A percentile compares a stretch with the other conserved stretches of the same genome.
Conservation (phyloP, 495 filamentous ascomycete genomes). For the Talaromyces nanjingensis region DNA sequence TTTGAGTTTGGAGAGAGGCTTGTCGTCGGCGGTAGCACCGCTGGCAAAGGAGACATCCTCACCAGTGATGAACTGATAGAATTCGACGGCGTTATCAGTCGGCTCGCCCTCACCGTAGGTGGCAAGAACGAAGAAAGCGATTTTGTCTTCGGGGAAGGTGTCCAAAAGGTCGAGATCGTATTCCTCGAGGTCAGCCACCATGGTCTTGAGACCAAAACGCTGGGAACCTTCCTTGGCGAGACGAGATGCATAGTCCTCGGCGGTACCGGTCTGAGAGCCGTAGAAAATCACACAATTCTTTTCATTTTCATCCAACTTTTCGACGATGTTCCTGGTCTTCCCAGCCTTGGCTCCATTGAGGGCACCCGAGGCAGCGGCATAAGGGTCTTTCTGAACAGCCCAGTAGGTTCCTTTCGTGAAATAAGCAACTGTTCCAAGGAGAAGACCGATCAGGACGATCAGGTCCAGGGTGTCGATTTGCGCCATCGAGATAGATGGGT, state of each 20-base stretch:
- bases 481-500: constrained; percentile 55
- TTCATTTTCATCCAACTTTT: constrained; percentile 90
- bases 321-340: constrained; percentile 83
- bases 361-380: constrained; percentile 60
- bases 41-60: constrained; percentile 79
- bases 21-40: constrained; percentile 53
- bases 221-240: constrained; percentile 96
- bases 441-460: constrained; percentile 74
- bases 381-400: constrained; percentile 81
- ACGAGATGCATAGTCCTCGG: constrained; percentile 97
- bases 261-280: constrained; percentile 95
- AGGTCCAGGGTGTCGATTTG: constrained; percentile 95
- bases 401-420: constrained; percentile 95
- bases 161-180: constrained; percentile 97
- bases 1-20: constrained; percentile 75
- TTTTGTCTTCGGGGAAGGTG: constrained; percentile 77
- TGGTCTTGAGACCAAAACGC: constrained; percentile 93
- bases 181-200: constrained; percentile 97
- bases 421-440: constrained; percentile 86
- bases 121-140: constrained; percentile 91
- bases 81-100: constrained; percentile 97
- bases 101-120: constrained; percentile 99
- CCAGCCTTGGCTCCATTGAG: constrained; percentile 73
- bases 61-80: constrained; percentile 89
- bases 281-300: constrained; percentile 99